Percentiles rank a stretch among this genome's conserved stretches.
phyloP scores from a whole-genome alignment of 371 early-diverging fungal species.

The Mucor indicus region DNA sequence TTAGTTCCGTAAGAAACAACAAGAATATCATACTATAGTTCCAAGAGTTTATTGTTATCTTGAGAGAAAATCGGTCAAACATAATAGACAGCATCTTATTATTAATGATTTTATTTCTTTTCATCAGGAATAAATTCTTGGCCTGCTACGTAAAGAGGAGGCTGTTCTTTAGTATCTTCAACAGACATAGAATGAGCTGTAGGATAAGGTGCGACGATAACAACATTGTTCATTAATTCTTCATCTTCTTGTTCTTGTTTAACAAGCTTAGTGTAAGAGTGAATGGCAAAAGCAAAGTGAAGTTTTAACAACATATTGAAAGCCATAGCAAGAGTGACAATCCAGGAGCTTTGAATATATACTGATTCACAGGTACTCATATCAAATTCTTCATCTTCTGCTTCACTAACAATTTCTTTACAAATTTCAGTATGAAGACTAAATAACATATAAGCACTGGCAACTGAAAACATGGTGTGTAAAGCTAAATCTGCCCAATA shows the following conservation, averaged over 20 bases:
- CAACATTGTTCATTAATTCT: constrained; percentile 2
- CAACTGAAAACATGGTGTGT: constrained; percentile 38
- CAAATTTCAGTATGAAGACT: constrained; percentile 36
- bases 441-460: constrained; percentile 32
- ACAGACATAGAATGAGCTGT: constrained; percentile 9
- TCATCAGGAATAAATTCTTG: constrained; percentile 41
- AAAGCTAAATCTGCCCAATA: constrained; percentile 44
- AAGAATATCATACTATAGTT: no score
- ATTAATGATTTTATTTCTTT: constrained; percentile 20
- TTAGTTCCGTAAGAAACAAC: no score
- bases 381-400: constrained; percentile 28
- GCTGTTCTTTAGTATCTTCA: constrained; percentile 16
- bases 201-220: constrained; percentile 28
- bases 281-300: constrained; percentile 47
- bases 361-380: constrained; percentile 36
- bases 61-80: no score
- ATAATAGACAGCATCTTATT: no score
- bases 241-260: constrained; percentile 8
- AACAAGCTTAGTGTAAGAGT: constrained; percentile 27
- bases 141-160: constrained; percentile 40
- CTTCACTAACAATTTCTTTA: constrained; percentile 31
- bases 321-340: constrained; percentile 35
- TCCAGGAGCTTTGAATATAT: constrained; percentile 28
- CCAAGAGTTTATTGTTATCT: no score
- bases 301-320: constrained; percentile 41